Base-by-base conservation (phyloP, 257 asterid genomes). In the Plantago elongata region DNA sequence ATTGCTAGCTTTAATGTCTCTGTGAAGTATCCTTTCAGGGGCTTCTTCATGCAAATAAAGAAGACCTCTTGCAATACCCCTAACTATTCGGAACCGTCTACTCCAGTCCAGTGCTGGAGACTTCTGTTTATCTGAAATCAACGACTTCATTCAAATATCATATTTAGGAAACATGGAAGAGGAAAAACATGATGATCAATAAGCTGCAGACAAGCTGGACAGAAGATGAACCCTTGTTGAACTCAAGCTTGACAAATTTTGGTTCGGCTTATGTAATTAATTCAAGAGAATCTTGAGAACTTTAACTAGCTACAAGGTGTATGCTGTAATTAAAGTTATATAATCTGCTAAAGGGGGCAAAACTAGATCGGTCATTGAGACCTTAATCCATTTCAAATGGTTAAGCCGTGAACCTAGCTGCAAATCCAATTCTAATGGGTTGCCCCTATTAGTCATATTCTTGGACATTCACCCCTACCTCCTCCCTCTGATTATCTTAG, bases 1-100 rank as follows among this genome's bases (percentile, higher is more conserved):
- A 73, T 90, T 90, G 79, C 97, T 78, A 70, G 93, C 92, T 78
- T 90, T 90, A 62, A 90, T 90, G 70, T 90, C 95, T 65, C 97
- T 75, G 18, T 87, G 97, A 57, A 90, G 81, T 62, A 85, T 90
- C 76, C 90, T 78, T 69, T 78, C 94, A 8, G 95, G 96, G 59
- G 96, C 92, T 68, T 83, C 97, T 78, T 87, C 97, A 22, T 90
- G 97, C 72, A 90, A 72, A 79, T 84, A 90, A 50, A 79, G 82
- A 77, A 90, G 95, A 55, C 96, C 97, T 73, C 95, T 73, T 48
- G 85, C 89, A 17, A 87, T 55, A 59, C 97, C 96, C 42, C 59
- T 77, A 43, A 87, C 66, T 72, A 90, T 81, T 14, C 15, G 74
- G 59, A 76, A 75, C 27, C 97, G 73, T 63, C 64, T 80, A 8